Percentiles rank a stretch among this genome's conserved stretches.
These are phyloP conservation scores for Myrica gale DNA, from an alignment of 306 rosid species.

Conservation along the genomic window DNA sequence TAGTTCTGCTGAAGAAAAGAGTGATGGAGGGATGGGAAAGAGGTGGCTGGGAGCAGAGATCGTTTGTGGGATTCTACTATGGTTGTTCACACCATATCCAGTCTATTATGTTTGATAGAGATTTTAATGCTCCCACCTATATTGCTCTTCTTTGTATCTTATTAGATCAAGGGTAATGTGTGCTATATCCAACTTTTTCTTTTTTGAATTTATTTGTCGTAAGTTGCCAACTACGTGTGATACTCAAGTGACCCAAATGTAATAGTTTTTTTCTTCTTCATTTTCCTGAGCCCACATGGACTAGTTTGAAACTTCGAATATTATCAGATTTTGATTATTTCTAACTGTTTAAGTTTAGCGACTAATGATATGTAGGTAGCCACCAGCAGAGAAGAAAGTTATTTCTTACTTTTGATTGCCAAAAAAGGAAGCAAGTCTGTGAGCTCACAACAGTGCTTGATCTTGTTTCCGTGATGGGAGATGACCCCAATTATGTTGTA, in stretches of 20 bases:
- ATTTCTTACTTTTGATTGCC: neutral
- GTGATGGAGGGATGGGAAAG: constrained; percentile 45
- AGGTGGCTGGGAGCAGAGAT: constrained; percentile 28
- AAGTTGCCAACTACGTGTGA: neutral
- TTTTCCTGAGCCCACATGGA: neutral
- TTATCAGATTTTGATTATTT: no score
- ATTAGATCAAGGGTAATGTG: neutral
- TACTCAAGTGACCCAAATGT: neutral
- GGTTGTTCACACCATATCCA: constrained; percentile 36
- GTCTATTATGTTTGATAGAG: constrained; percentile 28
- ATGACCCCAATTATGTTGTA: no score
- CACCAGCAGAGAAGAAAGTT: neutral
- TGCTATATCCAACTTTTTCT: neutral
- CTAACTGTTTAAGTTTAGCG: no score
- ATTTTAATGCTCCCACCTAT: neutral
- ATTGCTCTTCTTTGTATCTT: neutral
- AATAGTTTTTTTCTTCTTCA: neutral
- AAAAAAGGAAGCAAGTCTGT: neutral
- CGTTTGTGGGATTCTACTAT: constrained; percentile 35
- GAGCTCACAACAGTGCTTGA: no score
- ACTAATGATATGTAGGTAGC: neutral
- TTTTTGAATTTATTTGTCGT: neutral
- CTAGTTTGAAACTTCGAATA: neutral
- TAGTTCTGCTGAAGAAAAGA: constrained; percentile 31
- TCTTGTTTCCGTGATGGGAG: no score